Base-by-base conservation (phyloP, 2,329 filamentous ascomycete genomes). In the Aspergillus sojae region DNA sequence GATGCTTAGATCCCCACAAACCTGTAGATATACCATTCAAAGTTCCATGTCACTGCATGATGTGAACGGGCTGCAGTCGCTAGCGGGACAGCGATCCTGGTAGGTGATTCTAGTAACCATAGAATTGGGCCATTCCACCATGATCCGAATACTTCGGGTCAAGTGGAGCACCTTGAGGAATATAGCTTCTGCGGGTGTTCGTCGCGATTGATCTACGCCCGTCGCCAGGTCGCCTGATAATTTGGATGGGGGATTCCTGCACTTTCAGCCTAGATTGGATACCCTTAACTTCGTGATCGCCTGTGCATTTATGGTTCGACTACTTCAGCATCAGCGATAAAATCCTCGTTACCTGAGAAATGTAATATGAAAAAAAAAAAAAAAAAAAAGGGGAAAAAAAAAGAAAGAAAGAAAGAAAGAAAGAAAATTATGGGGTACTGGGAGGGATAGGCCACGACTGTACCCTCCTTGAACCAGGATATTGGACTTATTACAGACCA, bases 261-360 rank as follows among this genome's bases (percentile, higher is more conserved):
- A 36, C 23, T 14, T 41, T 28, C 58, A 28, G 21, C 7, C 48
- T 26, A 52, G 46, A 26, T 36, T 39, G 26, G 26, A 54, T 53
- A 19, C n/a, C 28, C n/a, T 41, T 21, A 34, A 36, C 34, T 53
- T 45, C 21, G 23, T 54, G 58, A 60, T 60, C 58, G 36, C 26
- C 58, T 60, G 19, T 32, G 19, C 34, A 60, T 54, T 43, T 19
- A 14, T 28, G 28, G 4, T 48, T 21, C 23, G 45, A 6, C 45
- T 14, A 32, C n/a, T 4, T 41, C 45, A 14, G 30, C 12, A 50
- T 10, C 14, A 21, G 16, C 43, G 43, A 50, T 10, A 19, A 58
- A 30, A 12, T 10, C 41, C 23, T 39, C 11, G 30, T 36, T 54
- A 14, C 11, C 52, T 54, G 32, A 39, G 52, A 39, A 14, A 39